A percentile compares a stretch with the other conserved stretches of the same genome.
Conservation (phyloP, 768 basidiomycete species). For the Suillus occidentalis region DNA sequence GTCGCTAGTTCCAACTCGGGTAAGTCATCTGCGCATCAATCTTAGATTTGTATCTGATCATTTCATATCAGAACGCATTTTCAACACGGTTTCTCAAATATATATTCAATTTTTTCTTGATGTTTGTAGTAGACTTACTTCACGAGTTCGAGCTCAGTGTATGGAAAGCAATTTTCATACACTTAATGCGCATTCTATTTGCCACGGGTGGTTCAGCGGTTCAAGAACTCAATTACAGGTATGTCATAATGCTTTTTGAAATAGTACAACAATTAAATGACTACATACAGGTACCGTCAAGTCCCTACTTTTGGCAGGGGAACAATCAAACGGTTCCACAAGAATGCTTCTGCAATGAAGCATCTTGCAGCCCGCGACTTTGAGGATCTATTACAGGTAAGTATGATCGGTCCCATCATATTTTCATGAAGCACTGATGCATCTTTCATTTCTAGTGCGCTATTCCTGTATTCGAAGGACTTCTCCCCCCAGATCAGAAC, state of each 20-base stretch:
- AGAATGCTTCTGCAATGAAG: conserved; percentile 37
- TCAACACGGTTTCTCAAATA: no score
- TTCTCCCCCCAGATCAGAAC: conserved; percentile 29
- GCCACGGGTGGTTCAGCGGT: conserved; percentile 9
- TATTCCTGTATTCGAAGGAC: conserved; percentile 39
- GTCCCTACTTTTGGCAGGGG: conserved; percentile 34
- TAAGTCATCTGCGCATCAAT: no score
- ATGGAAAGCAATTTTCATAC: conserved; percentile 24
- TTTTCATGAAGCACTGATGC: background rate
- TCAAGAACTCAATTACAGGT: conserved; percentile 18
- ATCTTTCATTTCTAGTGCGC: conserved; percentile 27
- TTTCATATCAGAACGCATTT: no score
- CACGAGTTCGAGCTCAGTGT: conserved; percentile 28
- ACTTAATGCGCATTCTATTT: conserved; percentile 24
- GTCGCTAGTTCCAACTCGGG: no score
- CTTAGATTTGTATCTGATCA: no score
- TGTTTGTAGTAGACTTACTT: no score
- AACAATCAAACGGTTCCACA: conserved; percentile 32
- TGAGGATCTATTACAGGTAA: conserved; percentile 38
- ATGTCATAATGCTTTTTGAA: background rate
- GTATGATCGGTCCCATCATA: background rate
- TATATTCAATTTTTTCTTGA: conserved; percentile 19
- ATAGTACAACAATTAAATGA: background rate
- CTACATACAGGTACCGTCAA: conserved; percentile 27
- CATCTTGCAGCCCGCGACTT: conserved; percentile 37